Base-by-base conservation (phyloP, 2,329 filamentous ascomycete species). In the Calonectria leucothoes region DNA sequence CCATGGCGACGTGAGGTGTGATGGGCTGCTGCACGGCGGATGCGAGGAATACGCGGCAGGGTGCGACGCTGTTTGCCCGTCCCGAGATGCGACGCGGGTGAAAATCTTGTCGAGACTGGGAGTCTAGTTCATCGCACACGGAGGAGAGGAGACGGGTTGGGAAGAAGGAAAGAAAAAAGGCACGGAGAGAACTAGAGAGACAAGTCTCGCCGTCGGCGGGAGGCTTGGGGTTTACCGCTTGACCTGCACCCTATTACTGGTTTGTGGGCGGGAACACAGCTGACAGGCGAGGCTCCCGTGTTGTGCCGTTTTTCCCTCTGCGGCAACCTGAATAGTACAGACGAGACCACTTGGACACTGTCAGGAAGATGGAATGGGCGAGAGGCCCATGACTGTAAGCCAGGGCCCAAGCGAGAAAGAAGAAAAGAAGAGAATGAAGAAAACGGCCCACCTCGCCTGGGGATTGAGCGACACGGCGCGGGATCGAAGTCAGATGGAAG, bases 401-500 rank as follows among this genome's bases (percentile, higher is more conserved):
- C 37, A 8, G 37, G 10, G 29, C 14, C 23, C 29, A 29, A 17
- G 27, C 17, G 6, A 15, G n/a, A n/a, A n/a, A 17, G n/a, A 17
- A 39, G 14, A 39, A 17, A 39, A 17, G 17, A 23, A n/a, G n/a
- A n/a, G n/a, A n/a, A n/a, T n/a, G n/a, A n/a, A n/a, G n/a, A n/a
- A 55, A 65, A n/a, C 29, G 31, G 23, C 11, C 27, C 23, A 66
- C 27, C n/a, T 25, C 35, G 55, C 29, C 31, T 42, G 11, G 49
- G 17, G 25, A 49, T 37, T 33, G 33, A 33, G 45, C 39, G 29
- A 64, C 29, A 27, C 39, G 33, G 59, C 49, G 51, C 65, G 49
- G 39, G 65, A 59, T 59, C 49, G 39, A 66, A 71, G 63, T 66
- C 63, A 71, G 69, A 71, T 71, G 69, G 63, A 71, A 61, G 52